Base-by-base conservation (phyloP, 768 basidiomycete species). In the Tylopilus subfusipes region DNA sequence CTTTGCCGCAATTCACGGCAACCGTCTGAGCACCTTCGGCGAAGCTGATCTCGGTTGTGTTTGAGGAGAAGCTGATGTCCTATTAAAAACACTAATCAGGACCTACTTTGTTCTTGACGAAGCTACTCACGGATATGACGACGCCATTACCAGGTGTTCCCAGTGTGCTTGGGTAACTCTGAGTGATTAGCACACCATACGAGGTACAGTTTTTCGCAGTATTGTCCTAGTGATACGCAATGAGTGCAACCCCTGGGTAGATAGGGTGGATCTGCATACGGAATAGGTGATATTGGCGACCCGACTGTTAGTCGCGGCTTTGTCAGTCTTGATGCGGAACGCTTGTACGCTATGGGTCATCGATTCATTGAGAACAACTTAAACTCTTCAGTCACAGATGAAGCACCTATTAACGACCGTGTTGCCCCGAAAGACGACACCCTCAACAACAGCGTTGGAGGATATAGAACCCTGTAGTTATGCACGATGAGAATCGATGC, bases 121-220 rank as follows among this genome's bases (percentile, higher is more conserved):
- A 21, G n/a, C 22, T 13, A 63, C 78, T 57, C 57, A 85, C 83
- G n/a, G 78, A 84, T 58, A 86, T 68, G n/a, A 57, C 67, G 13
- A 83, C 80, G 4, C 83, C 84, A 16, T 65, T 80, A 29, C 83
- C 83, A 4, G 85, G 81, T 0, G 72, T 78, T 18, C 79, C 79
- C 16, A 82, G 60, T 12, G 75, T 73, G 22, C 66, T 57, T 6
- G 84, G 83, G 63, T 86, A 86, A 62, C 82, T 85, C 76, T 83
- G 63, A 62, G 84, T 81, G 33, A 88, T 83, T 55, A 88, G 48
- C 0, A 87, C 68, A 30, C 85, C 86, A 53, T 78, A 86, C 29
- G 64, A 19, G 1, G 69, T 71, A 10, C 78, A 71, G 11, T 79
- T 78, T 10, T 67, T 78, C 2, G 77, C 82, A 14, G 74, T 79